Base-by-base conservation (phyloP, 2,329 filamentous ascomycete species). In the Fusarium sp. region DNA sequence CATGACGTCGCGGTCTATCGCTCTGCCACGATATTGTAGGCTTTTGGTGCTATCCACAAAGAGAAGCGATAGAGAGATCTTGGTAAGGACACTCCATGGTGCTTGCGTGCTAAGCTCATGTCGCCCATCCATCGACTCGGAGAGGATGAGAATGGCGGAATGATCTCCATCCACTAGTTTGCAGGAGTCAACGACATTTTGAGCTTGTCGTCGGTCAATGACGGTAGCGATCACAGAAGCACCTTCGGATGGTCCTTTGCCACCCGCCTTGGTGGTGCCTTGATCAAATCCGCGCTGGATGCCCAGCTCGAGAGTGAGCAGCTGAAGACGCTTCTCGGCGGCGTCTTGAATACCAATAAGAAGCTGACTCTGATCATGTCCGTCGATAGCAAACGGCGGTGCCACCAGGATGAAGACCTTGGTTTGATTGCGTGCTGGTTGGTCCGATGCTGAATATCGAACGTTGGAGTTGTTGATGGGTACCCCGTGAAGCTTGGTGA, bases 171-270 rank as follows among this genome's bases (percentile, higher is more conserved):
- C 93, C 6, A 87, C 85, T 50, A 95, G 82, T 76, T 91, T 93
- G 81, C 92, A 94, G 8, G 92, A 93, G 82, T 95, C 93, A 29
- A 92, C 88, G 18, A 95, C 90, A 71, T 91, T 91, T 65, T 92
- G 88, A 10, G 90, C 91, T 77, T 91, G 89, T 62, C 89, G 86
- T 35, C 88, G 83, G 59, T 90, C 86, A 2, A 88, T 85, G 37
- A 82, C 78, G 9, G 79, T 74, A n/a, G 83, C 68, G 24, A 78
- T 73, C n/a, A 82, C 77, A 31, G 65, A 74, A 18, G 77, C 67
- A 8, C 72, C 69, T 13, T 75, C 73, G 5, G 71, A 54, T 18
- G 48, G 45, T 16, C 71, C 71, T 54, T 81, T 79, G 33, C 69
- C 72, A 6, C 72, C 75, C 27, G 59, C 59, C 27, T 76, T 79